phyloP scores from a whole-genome alignment of 768 basidiomycete genomes.

The Cystobasidium onofrii region DNA sequence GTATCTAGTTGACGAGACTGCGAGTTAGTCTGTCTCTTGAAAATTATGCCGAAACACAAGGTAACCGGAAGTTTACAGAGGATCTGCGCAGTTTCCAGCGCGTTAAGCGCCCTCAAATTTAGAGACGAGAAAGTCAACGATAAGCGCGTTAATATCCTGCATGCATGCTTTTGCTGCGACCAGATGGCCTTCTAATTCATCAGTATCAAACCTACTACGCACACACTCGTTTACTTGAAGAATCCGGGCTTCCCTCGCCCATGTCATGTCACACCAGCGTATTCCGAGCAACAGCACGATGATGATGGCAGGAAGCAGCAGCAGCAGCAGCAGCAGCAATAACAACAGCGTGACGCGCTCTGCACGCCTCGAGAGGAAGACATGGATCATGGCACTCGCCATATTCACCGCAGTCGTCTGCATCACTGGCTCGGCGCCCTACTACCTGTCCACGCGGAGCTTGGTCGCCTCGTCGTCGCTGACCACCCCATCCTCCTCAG shows the following conservation, averaged over 20 bases:
- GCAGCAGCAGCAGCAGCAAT: not conserved
- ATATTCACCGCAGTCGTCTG: not conserved
- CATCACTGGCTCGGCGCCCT: not conserved
- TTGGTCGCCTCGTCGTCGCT: not conserved
- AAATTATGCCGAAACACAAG: too few species aligned
- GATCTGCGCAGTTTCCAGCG: too few species aligned
- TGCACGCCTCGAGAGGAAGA: not conserved
- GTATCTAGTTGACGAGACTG: too few species aligned
- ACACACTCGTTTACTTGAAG: not conserved
- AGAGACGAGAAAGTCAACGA: too few species aligned
- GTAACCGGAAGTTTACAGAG: too few species aligned
- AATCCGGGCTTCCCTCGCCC: not conserved
- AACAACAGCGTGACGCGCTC: not conserved
- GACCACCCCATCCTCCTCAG: not conserved
- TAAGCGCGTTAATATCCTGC: too few species aligned
- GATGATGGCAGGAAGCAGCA: not conserved
- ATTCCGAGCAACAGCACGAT: too few species aligned
- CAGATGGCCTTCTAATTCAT: not conserved
- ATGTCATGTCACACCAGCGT: not conserved
- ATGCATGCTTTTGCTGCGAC: too few species aligned
- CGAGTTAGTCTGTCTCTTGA: too few species aligned
- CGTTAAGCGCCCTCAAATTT: too few species aligned
- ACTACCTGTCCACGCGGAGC: not conserved
- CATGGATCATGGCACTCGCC: not conserved
- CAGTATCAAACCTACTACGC: not conserved